Base-by-base conservation (phyloP, 352 stramenopile genomes). In the Plasmopara muralis region DNA sequence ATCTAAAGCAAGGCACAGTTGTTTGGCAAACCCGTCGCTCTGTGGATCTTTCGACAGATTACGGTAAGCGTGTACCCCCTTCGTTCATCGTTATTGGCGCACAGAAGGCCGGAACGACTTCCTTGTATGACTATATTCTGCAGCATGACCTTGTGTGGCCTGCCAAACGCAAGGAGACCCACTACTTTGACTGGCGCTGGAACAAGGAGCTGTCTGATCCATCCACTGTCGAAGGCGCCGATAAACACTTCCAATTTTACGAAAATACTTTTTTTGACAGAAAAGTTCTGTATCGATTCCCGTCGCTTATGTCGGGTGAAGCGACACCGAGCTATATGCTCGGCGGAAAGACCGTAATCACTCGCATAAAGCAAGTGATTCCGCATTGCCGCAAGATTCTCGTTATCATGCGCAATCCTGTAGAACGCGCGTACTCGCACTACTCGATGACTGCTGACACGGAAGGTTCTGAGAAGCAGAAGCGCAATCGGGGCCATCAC, bases 151-250 rank as follows among this genome's bases (percentile, higher is more conserved):
- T 97, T 42, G 85, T 97, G 14, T 72, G 96, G 41, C 66, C 82
- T 28, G 86, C 92, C 4, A 89, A 89, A 69, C 74, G 94, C 42
- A 92, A 92, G 53, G 96, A 99, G 79, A 98, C 96, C 12, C 96
- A 99, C 71, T 98, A 97, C 64, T 96, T 99, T 20, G 96, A 99
- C 70, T 98, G 95, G 96, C 80, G 95, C 37, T 99, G 95, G 93
- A 91, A 97, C 61, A 66, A 70, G 20, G 69, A 75, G 51, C 66
- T 94, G 8, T 64, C 75, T 1, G 59, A 67, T 28, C 62, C 72
- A 34, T 70, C 72, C 6, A 80, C 77, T 12, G 60, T 66, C 4
- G 75, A 91, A 20, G 82, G 81, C 33, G 66, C 63, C 7, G 47
- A 70, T 29, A 60, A 77, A 41, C 85, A 93, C 71, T 53, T 75